A percentile compares a stretch with the other conserved stretches of the same genome.
These are phyloP conservation scores for Sarocladium kiliense DNA, from an alignment of 2,329 filamentous ascomycete species.

Conservation along the genomic window DNA sequence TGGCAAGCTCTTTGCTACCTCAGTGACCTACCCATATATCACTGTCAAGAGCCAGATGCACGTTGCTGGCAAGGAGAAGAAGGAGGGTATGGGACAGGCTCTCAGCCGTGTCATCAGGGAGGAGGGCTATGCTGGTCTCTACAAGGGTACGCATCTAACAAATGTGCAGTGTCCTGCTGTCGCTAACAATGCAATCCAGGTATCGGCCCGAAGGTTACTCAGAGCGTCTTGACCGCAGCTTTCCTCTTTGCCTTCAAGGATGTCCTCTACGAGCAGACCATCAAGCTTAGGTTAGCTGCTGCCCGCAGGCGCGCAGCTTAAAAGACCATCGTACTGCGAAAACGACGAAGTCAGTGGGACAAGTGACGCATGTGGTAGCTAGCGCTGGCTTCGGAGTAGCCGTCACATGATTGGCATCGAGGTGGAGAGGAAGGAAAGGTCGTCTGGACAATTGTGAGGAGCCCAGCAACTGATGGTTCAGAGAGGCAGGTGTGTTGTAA, in stretches of 20 bases:
- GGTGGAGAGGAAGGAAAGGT: not conserved
- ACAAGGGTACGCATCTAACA: conserved; percentile 64
- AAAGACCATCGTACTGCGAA: not conserved
- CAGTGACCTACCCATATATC: conserved; percentile 96
- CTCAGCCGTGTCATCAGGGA: conserved; percentile 76
- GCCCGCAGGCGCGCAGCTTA: conserved; percentile 34
- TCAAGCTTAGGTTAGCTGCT: conserved; percentile 53
- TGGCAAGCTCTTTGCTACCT: conserved; percentile 90
- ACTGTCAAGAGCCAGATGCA: conserved; percentile 98
- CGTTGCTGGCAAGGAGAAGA: conserved; percentile 72
- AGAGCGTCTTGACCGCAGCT: conserved; percentile 93
- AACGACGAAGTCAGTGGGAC: not conserved
- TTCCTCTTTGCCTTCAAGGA: conserved; percentile 99
- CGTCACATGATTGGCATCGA: too few relatives aligned
- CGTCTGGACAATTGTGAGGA: not conserved
- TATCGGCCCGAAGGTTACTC: conserved; percentile 92
- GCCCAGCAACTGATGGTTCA: not conserved
- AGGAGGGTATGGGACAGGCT: conserved; percentile 74
- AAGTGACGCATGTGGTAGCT: too few relatives aligned
- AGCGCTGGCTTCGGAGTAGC: too few relatives aligned
- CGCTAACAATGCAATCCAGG: conserved; percentile 44
- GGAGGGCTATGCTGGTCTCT: conserved; percentile 88
- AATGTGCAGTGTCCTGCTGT: not conserved
- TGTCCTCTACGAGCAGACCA: conserved; percentile 78
- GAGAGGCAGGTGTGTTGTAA: not conserved